These are phyloP conservation scores for Hypoxylon sp. DNA, from an alignment of 2,329 filamentous ascomycete species.

Conservation along the genomic window DNA sequence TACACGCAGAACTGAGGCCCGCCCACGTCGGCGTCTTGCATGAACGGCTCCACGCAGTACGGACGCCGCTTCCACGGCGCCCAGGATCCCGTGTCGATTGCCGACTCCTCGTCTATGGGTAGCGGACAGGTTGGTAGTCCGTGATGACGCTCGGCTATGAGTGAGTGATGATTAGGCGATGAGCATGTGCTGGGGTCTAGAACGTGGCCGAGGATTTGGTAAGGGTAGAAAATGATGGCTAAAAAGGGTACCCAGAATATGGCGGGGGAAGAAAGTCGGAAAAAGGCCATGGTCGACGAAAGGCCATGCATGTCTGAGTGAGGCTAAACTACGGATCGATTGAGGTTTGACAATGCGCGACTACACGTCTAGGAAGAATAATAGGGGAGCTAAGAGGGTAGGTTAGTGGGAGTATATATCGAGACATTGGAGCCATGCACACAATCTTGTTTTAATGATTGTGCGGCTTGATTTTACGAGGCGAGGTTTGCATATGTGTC, in stretches of 20 bases:
- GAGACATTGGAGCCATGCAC: not conserved
- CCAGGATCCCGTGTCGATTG: constrained; percentile 34
- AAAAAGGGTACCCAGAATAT: not conserved
- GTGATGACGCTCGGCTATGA: not conserved
- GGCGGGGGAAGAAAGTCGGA: not conserved
- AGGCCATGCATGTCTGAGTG: not conserved
- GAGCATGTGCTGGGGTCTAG: constrained; percentile 25
- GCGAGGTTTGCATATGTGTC: constrained; percentile 35
- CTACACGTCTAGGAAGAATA: not conserved
- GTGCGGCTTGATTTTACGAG: not conserved
- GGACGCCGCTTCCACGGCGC: constrained; percentile 39
- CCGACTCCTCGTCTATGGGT: constrained; percentile 37
- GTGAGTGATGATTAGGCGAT: not conserved
- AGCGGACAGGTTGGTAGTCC: constrained; percentile 27
- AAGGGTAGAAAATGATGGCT: not conserved
- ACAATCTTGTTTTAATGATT: not conserved
- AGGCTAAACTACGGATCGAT: not conserved
- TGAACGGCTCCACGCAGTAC: constrained; percentile 39
- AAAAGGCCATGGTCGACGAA: constrained; percentile 6
- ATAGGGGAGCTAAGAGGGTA: not conserved
- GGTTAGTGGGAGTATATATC: not conserved
- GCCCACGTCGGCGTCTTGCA: constrained; percentile 12
- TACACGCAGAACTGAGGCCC: constrained; percentile 41
- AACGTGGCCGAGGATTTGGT: constrained; percentile 1
- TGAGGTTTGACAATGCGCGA: not conserved